Evolutionary conservation across 371 early-diverging fungal genomes (phyloP).

Genomic region (Thermomucor indicae-seudaticae): DNA sequence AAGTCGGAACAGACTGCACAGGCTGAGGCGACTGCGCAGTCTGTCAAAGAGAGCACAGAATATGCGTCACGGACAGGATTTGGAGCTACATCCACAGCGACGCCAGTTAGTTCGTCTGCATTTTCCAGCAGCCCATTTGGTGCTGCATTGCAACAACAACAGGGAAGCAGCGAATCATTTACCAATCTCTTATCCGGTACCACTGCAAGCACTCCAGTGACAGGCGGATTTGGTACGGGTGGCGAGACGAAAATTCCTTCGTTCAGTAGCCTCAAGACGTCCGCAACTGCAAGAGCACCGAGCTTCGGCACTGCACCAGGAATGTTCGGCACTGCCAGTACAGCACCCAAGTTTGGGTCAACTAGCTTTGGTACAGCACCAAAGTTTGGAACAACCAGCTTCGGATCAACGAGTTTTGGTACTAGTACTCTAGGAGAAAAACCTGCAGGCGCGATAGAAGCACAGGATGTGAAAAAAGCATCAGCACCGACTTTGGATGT

Average conservation of each 20-base stretch:
- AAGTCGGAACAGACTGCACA: too few species aligned
- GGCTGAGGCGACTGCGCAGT: conserved; percentile 2
- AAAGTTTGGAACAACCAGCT: conserved; percentile 14
- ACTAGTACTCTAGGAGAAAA: conserved; percentile 18
- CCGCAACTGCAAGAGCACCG: background rate
- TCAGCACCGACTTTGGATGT: background rate
- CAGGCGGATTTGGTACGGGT: background rate
- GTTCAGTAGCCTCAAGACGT: background rate
- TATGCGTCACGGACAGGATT: background rate
- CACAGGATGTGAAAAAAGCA: conserved; percentile 7
- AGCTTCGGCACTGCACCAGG: background rate
- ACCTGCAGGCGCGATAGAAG: conserved; percentile 15
- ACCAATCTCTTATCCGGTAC: background rate
- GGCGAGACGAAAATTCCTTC: background rate
- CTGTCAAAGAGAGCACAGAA: background rate
- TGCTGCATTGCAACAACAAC: conserved; percentile 10
- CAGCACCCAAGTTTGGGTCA: conserved; percentile 8
- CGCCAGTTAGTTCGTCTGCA: background rate
- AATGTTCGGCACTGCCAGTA: background rate
- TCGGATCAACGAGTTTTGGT: conserved; percentile 20
- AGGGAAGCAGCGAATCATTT: background rate
- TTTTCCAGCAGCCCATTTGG: conserved; percentile 21
- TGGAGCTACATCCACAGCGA: background rate
- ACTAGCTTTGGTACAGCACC: conserved; percentile 11
- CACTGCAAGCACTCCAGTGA: background rate